Conservation (phyloP, 352 stramenopile genomes). For the Globisporangium viniferum region DNA sequence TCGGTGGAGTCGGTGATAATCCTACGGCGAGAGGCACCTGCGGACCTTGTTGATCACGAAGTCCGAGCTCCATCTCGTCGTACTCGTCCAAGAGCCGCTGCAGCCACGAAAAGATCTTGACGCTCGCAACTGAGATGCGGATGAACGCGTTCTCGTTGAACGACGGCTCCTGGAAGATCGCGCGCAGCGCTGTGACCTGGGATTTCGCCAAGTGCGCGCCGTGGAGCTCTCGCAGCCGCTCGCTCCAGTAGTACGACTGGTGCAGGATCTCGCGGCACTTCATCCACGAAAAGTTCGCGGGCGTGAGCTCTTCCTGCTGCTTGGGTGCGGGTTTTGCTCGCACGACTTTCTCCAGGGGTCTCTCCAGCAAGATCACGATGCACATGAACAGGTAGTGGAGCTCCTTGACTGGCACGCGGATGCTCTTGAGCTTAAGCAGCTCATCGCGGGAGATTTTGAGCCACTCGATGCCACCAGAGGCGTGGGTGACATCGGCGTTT, state of each 20-base stretch:
- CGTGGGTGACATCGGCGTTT: constrained; percentile 19
- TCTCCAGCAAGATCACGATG: constrained; percentile 62
- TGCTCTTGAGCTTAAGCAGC: constrained; percentile 55
- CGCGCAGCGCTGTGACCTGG: constrained; percentile 47
- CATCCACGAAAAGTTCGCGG: constrained; percentile 59
- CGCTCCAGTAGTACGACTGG: constrained; percentile 41
- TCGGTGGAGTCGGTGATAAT: background rate
- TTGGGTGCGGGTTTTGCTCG: constrained; percentile 32
- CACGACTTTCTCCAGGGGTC: constrained; percentile 26
- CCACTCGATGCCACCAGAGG: constrained; percentile 45
- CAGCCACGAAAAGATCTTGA: constrained; percentile 64
- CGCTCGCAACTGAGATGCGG: constrained; percentile 48
- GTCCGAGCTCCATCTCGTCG: constrained; percentile 50
- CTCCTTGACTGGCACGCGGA: constrained; percentile 63
- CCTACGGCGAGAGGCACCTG: background rate
- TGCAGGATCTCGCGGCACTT: constrained; percentile 59
- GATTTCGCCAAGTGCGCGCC: constrained; percentile 36
- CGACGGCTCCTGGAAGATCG: constrained; percentile 58
- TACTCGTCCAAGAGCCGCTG: constrained; percentile 58
- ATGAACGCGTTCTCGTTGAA: constrained; percentile 53
- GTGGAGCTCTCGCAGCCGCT: constrained; percentile 34
- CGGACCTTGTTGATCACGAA: constrained; percentile 14
- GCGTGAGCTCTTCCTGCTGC: constrained; percentile 48
- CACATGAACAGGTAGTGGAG: constrained; percentile 81
- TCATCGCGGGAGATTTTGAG: constrained; percentile 67